phyloP scores from a whole-genome alignment of 2,329 filamentous ascomycete species.

The Aureobasidium sp. region DNA sequence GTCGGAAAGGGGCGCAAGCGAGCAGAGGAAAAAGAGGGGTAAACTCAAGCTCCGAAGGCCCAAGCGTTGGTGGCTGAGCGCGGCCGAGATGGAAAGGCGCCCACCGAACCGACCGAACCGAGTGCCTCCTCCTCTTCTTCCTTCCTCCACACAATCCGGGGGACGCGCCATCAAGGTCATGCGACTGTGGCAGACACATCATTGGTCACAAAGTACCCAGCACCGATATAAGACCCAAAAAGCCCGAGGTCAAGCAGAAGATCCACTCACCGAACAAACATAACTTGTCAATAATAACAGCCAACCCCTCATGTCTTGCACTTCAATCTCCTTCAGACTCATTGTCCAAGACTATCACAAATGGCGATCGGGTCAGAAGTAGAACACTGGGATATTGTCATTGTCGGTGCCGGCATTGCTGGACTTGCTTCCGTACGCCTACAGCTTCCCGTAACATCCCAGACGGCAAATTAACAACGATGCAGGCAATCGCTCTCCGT shows the following conservation, averaged over 20 bases:
- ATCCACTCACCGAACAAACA: neutral
- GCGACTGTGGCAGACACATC: neutral
- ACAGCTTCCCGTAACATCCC: neutral
- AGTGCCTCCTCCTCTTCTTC: neutral
- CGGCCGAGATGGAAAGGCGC: neutral
- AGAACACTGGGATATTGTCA: conserved; percentile 9
- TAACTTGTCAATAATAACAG: neutral
- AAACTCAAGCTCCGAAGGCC: neutral
- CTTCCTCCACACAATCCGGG: neutral
- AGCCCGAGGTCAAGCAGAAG: neutral
- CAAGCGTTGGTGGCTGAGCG: neutral
- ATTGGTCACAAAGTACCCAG: neutral
- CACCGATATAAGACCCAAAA: neutral
- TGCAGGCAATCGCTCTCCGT: conserved; percentile 28
- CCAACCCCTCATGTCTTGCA: conserved; percentile 5
- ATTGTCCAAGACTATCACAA: conserved; percentile 8
- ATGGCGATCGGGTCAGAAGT: conserved; percentile 11
- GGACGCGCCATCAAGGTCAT: neutral
- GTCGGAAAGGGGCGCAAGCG: neutral
- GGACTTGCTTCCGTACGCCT: conserved; percentile 15
- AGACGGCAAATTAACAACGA: neutral
- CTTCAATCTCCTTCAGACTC: conserved; percentile 8
- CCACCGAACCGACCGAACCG: conserved; percentile 9
- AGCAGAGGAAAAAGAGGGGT: neutral
- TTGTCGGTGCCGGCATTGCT: conserved; percentile 20